Evolutionary conservation across 2,329 filamentous ascomycete genomes (phyloP).

Genomic region (Verticillium tricorpus): DNA sequence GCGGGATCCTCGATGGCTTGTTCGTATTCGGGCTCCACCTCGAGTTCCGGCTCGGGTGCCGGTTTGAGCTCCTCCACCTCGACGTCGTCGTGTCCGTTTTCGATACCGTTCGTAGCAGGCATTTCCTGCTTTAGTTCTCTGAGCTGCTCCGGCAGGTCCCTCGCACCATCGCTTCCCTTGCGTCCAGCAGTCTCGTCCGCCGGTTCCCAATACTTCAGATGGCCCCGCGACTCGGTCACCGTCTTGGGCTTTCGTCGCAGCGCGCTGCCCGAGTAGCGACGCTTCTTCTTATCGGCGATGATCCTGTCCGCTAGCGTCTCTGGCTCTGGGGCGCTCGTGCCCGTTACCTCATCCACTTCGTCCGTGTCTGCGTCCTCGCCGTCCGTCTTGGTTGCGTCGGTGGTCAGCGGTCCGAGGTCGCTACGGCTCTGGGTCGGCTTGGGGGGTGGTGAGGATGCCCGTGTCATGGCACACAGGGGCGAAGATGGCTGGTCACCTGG

Average conservation of each 20-base stretch:
- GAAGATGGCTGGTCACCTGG: slow-evolving; percentile 1
- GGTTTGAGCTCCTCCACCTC: background rate
- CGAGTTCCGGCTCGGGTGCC: slow-evolving; percentile 2
- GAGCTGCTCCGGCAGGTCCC: slow-evolving; percentile 9
- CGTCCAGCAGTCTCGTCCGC: slow-evolving; percentile 75
- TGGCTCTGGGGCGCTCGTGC: slow-evolving; percentile 61
- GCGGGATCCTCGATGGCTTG: slow-evolving; percentile 6
- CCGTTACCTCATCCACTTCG: slow-evolving; percentile 51
- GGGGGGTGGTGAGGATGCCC: background rate
- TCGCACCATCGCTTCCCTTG: slow-evolving; percentile 58
- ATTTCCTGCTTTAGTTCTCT: background rate
- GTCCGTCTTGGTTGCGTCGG: background rate
- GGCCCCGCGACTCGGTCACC: slow-evolving; percentile 65
- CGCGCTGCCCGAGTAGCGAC: slow-evolving; percentile 84
- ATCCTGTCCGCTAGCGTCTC: slow-evolving; percentile 45
- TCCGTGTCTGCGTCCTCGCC: slow-evolving; percentile 22
- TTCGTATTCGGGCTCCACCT: background rate
- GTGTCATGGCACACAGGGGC: background rate
- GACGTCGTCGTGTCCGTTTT: background rate
- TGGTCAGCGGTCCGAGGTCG: slow-evolving; percentile 1
- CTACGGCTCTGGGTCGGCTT: slow-evolving; percentile 2
- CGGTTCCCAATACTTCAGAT: slow-evolving; percentile 86
- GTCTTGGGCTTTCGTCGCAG: slow-evolving; percentile 70
- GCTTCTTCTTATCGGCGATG: slow-evolving; percentile 45
- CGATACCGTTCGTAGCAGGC: background rate